Percentiles rank a stretch among this genome's conserved stretches.
These are phyloP conservation scores for Fusarium foetens DNA, from an alignment of 2,329 filamentous ascomycete genomes.

Conservation along the genomic window DNA sequence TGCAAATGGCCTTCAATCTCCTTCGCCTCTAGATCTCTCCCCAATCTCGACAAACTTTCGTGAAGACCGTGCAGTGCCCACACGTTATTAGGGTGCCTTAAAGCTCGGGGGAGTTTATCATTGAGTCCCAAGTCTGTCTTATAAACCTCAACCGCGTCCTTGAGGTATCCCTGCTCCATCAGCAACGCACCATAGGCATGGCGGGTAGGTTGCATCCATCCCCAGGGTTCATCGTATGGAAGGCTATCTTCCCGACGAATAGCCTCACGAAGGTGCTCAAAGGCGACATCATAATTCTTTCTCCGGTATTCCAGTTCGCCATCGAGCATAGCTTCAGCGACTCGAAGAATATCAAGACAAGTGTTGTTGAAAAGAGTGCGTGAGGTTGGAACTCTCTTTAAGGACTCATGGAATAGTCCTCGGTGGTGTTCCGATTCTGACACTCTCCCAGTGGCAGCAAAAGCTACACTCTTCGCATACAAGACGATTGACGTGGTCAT, in stretches of 20 bases:
- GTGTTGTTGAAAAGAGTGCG: slow-evolving; percentile 62
- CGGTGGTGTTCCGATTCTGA: slow-evolving; percentile 61
- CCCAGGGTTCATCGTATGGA: slow-evolving; percentile 80
- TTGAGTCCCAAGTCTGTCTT: slow-evolving; percentile 69
- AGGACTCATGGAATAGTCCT: slow-evolving; percentile 61
- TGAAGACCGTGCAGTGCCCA: slow-evolving; percentile 80
- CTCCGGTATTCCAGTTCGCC: slow-evolving; percentile 79
- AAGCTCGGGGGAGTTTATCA: slow-evolving; percentile 68
- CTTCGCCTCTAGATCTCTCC: slow-evolving; percentile 54
- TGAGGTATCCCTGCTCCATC: slow-evolving; percentile 70
- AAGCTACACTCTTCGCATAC: slow-evolving; percentile 62
- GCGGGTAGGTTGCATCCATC: slow-evolving; percentile 80
- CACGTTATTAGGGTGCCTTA: slow-evolving; percentile 77
- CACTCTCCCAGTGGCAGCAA: slow-evolving; percentile 72
- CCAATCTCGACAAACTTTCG: slow-evolving; percentile 70
- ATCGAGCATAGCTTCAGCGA: slow-evolving; percentile 75
- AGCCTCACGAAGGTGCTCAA: slow-evolving; percentile 65
- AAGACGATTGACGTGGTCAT: slow-evolving; percentile 56
- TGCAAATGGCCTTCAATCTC: background rate
- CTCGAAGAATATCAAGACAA: slow-evolving; percentile 66
- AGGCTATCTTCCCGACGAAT: slow-evolving; percentile 70
- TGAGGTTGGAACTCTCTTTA: slow-evolving; percentile 60
- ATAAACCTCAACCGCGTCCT: slow-evolving; percentile 67
- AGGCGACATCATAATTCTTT: slow-evolving; percentile 67
- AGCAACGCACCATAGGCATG: slow-evolving; percentile 77